Evolutionary conservation across 331 rosid species (phyloP).

Genomic region (Spiraea crenata): DNA sequence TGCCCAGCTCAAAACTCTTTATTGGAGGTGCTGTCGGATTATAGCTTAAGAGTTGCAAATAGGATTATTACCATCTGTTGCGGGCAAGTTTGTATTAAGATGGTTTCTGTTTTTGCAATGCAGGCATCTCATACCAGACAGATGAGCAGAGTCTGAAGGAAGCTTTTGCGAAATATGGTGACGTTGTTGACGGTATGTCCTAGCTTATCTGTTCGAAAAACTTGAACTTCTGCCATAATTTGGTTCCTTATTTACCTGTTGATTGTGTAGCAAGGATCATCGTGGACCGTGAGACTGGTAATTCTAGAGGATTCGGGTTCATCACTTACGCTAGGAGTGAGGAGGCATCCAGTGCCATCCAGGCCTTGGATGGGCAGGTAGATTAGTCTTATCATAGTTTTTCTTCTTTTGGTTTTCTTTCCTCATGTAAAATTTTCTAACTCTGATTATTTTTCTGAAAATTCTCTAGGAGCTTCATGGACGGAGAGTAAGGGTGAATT

Average conservation of each 20-base stretch:
- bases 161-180: constrained; percentile 69
- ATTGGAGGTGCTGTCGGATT: constrained; percentile 55
- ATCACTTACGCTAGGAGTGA: constrained; percentile 62
- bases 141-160: constrained; percentile 70
- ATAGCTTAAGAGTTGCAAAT: background rate
- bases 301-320: constrained; percentile 90
- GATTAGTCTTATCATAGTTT: background rate
- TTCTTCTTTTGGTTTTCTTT: background rate
- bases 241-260: constrained; percentile 2
- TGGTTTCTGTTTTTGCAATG: constrained; percentile 8
- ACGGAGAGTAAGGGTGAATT: constrained; percentile 57
- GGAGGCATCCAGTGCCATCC: constrained; percentile 87
- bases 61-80: background rate
- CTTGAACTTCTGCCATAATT: background rate
- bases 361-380: constrained; percentile 94
- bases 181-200: constrained; percentile 67
- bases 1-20: constrained; percentile 59
- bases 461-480: constrained; percentile 66
- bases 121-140: constrained; percentile 63
- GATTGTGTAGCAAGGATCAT: constrained; percentile 67
- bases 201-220: background rate
- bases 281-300: constrained; percentile 78
- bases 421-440: background rate
- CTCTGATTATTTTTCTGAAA: background rate
- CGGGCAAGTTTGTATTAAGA: background rate